These are phyloP conservation scores for Tritrichomonas foetus DNA, from an alignment of 208 protist species.

Conservation along the genomic window DNA sequence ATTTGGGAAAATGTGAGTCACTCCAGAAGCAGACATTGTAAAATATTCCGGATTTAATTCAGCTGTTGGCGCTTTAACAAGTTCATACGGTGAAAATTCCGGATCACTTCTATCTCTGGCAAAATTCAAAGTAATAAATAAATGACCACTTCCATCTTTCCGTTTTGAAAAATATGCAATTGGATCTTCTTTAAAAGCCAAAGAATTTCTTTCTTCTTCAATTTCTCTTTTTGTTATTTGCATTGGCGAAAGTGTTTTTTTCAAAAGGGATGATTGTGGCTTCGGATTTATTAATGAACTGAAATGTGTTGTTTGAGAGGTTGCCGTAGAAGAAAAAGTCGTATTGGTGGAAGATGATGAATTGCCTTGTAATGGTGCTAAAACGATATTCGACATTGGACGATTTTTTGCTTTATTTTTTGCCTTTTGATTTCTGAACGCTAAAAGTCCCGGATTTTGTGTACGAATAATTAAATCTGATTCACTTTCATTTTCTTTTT, in stretches of 20 bases:
- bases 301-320: no score
- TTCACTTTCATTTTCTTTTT: neutral
- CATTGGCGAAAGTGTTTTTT: neutral
- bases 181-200: neutral
- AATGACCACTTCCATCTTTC: neutral
- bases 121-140: slow-evolving; percentile 2
- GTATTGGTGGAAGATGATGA: no score
- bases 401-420: neutral
- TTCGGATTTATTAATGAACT: neutral
- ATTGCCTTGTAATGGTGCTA: neutral
- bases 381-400: neutral
- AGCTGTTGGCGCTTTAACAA: neutral
- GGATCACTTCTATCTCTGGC: neutral
- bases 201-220: neutral
- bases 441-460: neutral
- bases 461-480: neutral
- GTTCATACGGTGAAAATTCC: neutral
- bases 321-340: neutral
- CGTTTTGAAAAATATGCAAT: slow-evolving; percentile 23
- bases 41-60: neutral
- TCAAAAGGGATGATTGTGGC: neutral
- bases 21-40: neutral
- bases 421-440: neutral
- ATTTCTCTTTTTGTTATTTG: neutral
- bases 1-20: neutral